Base-by-base conservation (phyloP, 2,329 filamentous ascomycete genomes). In the Claviceps capensis region DNA sequence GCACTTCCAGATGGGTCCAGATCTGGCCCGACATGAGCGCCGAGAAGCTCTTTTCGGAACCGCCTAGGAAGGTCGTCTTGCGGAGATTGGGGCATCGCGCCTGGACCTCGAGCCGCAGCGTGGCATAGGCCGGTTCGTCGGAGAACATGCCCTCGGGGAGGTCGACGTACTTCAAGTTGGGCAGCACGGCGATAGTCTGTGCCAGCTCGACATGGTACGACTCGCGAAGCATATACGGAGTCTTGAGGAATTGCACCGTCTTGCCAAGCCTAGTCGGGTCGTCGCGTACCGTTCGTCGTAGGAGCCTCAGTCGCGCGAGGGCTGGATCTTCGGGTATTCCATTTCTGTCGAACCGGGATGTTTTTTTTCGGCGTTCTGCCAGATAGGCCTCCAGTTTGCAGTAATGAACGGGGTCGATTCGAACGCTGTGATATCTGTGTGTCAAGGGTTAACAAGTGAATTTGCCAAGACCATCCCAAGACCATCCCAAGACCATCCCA, bases 161-260 rank as follows among this genome's bases (percentile, higher is more conserved):
- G 67, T 97, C 91, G 58, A 95, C 84, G 65, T 93, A 96, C 65
- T 81, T 84, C 45, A 97, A 73, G 62, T 91, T 89, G 34, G 88
- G 87, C 44, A 91, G 76, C 23, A 90, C 86, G 40, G 88, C 88
- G 47, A 96, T 85, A 26, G 86, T 88, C 49, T 89, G 82, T 9
- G 91, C 90, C 48, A 96, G 78, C 56, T 91, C 86, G 51, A 86
- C 78, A 65, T 93, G 88, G 64, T 79, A 86, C 1, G 86, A 86
- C 70, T 96, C 88, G 53, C 91, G 82, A 51, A 91, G 84, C 91
- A 96, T 96, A 67, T 95, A 96, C 6, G 91, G 88, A 54, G 88
- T 82, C 72, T 95, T 95, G 61, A 97, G 74, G 60, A 84, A 89
- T 62, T 83, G 72, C 5, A 95, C 87, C 43, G 81, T 72, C 52